Conservation (phyloP, 176 grass and related monocot species). For the bread wheat (Triticum aestivum) region DNA sequence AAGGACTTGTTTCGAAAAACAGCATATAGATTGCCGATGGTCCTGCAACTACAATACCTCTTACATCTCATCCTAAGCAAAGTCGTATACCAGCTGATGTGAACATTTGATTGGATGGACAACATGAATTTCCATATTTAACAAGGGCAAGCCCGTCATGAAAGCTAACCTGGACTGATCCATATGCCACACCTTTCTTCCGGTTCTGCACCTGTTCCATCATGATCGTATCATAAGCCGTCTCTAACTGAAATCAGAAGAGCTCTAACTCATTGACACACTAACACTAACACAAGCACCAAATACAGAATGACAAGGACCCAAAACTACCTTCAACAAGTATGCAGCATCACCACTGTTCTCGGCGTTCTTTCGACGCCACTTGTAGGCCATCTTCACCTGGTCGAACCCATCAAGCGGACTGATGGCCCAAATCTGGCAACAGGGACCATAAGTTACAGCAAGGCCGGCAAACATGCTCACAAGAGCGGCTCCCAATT, state of each 20-base stretch:
- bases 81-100: not conserved
- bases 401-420: constrained; percentile 56
- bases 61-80: not conserved
- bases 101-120: too few relatives aligned
- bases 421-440: constrained; percentile 56
- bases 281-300: not conserved
- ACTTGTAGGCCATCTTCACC: constrained; percentile 56
- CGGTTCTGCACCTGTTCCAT: constrained; percentile 59
- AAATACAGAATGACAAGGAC: not conserved
- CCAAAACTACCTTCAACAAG: constrained; percentile 45
- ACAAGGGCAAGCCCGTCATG: not conserved
- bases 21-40: not conserved
- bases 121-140: too few relatives aligned
- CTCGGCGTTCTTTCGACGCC: constrained; percentile 51
- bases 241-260: constrained; percentile 55
- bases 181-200: constrained; percentile 52
- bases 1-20: too few relatives aligned
- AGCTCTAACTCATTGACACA: not conserved
- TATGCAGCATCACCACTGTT: constrained; percentile 31
- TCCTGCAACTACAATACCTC: not conserved
- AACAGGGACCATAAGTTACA: not conserved
- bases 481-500: not conserved
- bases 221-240: constrained; percentile 61
- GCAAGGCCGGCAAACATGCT: not conserved
- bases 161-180: constrained; percentile 47